Evolutionary conservation across 2,329 filamentous ascomycete species (phyloP).

Genomic region (Calonectria crousiana): DNA sequence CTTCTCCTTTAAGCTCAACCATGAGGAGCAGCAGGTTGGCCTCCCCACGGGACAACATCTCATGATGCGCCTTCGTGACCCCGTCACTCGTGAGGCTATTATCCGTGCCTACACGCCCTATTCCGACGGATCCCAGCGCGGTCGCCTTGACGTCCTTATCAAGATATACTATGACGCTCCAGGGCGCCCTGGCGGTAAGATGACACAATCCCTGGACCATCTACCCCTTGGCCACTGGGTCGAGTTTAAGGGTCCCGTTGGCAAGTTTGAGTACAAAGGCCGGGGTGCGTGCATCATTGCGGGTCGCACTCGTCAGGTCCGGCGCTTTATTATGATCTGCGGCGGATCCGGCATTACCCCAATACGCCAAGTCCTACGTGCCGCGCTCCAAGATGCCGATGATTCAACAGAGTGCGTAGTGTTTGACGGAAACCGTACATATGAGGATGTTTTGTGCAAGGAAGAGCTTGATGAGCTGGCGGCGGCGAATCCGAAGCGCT

Average conservation of each 20-base stretch:
- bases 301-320: slow-evolving; percentile 67
- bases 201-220: slow-evolving; percentile 83
- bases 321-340: slow-evolving; percentile 86
- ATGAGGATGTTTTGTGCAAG: slow-evolving; percentile 86
- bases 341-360: slow-evolving; percentile 94
- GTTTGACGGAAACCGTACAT: slow-evolving; percentile 80
- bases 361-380: slow-evolving; percentile 84
- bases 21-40: slow-evolving; percentile 76
- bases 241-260: slow-evolving; percentile 90
- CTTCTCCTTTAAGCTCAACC: slow-evolving; percentile 84
- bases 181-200: slow-evolving; percentile 75
- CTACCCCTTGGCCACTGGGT: slow-evolving; percentile 79
- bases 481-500: slow-evolving; percentile 65
- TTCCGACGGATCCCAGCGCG: slow-evolving; percentile 70
- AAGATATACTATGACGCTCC: slow-evolving; percentile 81
- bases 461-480: slow-evolving; percentile 77
- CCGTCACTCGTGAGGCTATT: slow-evolving; percentile 76
- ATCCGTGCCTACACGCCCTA: slow-evolving; percentile 91
- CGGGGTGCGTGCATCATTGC: slow-evolving; percentile 73
- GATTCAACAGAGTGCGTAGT: slow-evolving; percentile 79
- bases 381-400: slow-evolving; percentile 67
- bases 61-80: slow-evolving; percentile 84
- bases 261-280: slow-evolving; percentile 85
- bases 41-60: slow-evolving; percentile 89
- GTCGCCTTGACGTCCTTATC: slow-evolving; percentile 79